Conservation (phyloP, 1,139 yeast species). For the Suhomyces panamericanus region DNA sequence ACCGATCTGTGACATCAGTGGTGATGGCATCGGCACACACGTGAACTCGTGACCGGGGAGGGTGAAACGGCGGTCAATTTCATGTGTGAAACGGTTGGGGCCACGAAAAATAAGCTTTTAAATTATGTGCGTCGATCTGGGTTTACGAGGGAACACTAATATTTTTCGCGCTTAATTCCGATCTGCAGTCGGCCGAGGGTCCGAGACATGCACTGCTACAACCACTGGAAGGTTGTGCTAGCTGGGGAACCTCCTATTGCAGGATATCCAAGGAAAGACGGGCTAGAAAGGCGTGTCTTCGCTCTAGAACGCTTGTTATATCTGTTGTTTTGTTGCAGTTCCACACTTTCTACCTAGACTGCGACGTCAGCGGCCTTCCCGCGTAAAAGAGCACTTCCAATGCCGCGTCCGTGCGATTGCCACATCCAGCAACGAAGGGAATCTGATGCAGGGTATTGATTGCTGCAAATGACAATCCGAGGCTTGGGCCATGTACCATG, state of each 20-base stretch:
- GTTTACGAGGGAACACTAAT: slow-evolving; percentile 5
- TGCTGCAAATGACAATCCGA: neutral
- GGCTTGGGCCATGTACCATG: neutral
- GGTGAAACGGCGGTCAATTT: slow-evolving; percentile 7
- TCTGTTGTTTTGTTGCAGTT: too few relatives aligned
- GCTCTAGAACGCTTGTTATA: too few relatives aligned
- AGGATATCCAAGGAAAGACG: too few relatives aligned
- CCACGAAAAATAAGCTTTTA: neutral
- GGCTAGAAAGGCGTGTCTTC: too few relatives aligned
- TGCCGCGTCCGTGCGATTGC: neutral
- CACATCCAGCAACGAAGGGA: neutral
- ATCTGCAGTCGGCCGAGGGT: too few relatives aligned
- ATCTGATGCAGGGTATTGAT: slow-evolving; percentile 2
- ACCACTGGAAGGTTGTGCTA: too few relatives aligned
- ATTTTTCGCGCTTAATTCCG: slow-evolving; percentile 1
- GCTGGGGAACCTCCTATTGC: too few relatives aligned
- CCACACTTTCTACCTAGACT: too few relatives aligned
- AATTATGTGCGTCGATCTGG: slow-evolving; percentile 8
- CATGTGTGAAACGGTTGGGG: slow-evolving; percentile 6
- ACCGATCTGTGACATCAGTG: slow-evolving; percentile 1
- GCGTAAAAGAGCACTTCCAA: too few relatives aligned
- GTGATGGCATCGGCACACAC: slow-evolving; percentile 1
- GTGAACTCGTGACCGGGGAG: neutral
- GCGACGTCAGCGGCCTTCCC: too few relatives aligned
- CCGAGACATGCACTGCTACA: too few relatives aligned